Evolutionary conservation across 2,329 filamentous ascomycete species (phyloP).

Genomic region (Colletotrichum kahawae): DNA sequence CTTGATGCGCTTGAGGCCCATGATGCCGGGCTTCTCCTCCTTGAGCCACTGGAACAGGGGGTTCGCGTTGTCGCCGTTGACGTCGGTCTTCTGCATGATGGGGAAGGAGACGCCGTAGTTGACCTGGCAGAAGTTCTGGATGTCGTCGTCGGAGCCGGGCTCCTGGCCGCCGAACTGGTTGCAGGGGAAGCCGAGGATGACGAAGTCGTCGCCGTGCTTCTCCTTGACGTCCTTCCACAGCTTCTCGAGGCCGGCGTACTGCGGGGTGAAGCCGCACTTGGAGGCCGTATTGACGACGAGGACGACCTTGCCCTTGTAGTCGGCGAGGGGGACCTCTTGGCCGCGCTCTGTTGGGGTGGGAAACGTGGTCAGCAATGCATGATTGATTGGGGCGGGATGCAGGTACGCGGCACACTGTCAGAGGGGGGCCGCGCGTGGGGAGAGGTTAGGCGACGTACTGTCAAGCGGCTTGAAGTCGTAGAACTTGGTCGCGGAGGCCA

Average conservation of each 20-base stretch:
- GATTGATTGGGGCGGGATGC: neutral
- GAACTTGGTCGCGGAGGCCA: slow-evolving; percentile 58
- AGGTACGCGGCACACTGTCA: neutral
- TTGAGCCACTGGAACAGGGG: slow-evolving; percentile 83
- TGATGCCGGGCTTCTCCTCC: slow-evolving; percentile 71
- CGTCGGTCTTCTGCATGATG: slow-evolving; percentile 88
- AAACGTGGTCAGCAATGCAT: neutral
- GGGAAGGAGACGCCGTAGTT: slow-evolving; percentile 97
- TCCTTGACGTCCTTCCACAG: slow-evolving; percentile 81
- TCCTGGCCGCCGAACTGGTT: slow-evolving; percentile 97
- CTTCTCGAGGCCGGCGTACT: slow-evolving; percentile 89
- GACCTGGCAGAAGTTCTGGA: slow-evolving; percentile 84
- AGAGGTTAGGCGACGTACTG: slow-evolving; percentile 59
- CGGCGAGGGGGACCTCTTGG: slow-evolving; percentile 68
- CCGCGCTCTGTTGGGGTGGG: slow-evolving; percentile 67
- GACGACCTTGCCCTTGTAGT: slow-evolving; percentile 89
- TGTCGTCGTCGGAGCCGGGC: slow-evolving; percentile 80
- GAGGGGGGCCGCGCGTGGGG: neutral
- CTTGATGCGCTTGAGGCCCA: slow-evolving; percentile 92
- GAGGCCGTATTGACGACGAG: slow-evolving; percentile 97
- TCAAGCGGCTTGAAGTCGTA: slow-evolving; percentile 86
- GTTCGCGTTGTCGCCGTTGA: slow-evolving; percentile 84
- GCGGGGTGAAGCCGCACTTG: slow-evolving; percentile 98
- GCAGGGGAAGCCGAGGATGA: slow-evolving; percentile 94
- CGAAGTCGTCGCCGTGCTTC: slow-evolving; percentile 76